phyloP scores from a whole-genome alignment of 805 yeast genomes.

The Saccharomyces paradoxus region DNA sequence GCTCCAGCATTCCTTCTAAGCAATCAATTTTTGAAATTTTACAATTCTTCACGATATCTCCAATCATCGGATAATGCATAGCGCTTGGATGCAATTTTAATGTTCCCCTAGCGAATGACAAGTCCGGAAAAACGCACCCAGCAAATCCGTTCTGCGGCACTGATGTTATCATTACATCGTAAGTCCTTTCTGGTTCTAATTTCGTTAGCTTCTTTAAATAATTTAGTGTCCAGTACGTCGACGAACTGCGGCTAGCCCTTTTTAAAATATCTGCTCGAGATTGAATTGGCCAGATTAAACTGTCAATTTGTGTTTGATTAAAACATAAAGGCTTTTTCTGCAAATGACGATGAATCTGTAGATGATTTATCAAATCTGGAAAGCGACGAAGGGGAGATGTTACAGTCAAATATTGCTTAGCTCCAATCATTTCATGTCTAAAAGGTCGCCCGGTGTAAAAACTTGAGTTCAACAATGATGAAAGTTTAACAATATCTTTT shows the following conservation, averaged over 20 bases:
- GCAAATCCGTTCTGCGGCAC: conserved; percentile 34
- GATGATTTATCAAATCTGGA: conserved; percentile 72
- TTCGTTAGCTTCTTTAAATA: conserved; percentile 17
- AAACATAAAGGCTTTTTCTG: conserved; percentile 25
- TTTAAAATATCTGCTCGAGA: conserved; percentile 36
- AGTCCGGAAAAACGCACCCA: conserved; percentile 26
- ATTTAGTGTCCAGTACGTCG: conserved; percentile 33
- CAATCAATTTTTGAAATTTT: conserved; percentile 36
- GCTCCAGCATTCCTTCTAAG: conserved; percentile 35
- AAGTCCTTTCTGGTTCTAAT: conserved; percentile 4
- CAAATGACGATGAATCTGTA: conserved; percentile 53
- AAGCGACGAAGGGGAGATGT: conserved; percentile 87
- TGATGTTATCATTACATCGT: conserved; percentile 35
- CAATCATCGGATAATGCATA: conserved; percentile 33
- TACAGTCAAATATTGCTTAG: conserved; percentile 56
- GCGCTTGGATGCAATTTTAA: conserved; percentile 23
- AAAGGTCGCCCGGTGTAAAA: conserved; percentile 38
- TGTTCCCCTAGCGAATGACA: conserved; percentile 26
- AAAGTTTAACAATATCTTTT: conserved; percentile 37
- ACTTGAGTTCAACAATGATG: conserved; percentile 46
- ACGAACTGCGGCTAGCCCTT: conserved; percentile 23
- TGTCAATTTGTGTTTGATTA: conserved; percentile 28
- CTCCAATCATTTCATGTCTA: conserved; percentile 57
- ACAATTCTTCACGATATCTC: conserved; percentile 36
- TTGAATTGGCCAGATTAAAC: conserved; percentile 37